phyloP scores from a whole-genome alignment of 768 basidiomycete genomes.

The Rhizopogon vesiculosus region DNA sequence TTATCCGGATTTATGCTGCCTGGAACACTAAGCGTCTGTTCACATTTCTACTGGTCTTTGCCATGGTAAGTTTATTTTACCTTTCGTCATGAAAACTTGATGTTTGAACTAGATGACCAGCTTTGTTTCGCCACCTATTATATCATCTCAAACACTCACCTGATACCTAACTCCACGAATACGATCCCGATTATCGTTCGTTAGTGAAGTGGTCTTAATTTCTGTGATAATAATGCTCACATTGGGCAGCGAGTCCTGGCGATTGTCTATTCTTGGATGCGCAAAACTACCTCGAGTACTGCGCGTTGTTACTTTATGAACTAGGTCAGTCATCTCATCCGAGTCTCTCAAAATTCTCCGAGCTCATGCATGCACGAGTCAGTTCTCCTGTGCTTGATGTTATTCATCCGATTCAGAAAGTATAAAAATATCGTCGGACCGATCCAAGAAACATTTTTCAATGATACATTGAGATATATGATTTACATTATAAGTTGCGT shows the following conservation, averaged over 20 bases:
- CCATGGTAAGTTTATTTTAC: background rate
- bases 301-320: background rate
- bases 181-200: background rate
- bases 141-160: background rate
- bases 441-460: background rate
- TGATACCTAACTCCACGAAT: background rate
- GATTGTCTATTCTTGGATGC: background rate
- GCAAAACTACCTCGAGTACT: background rate
- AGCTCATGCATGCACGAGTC: background rate
- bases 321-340: background rate
- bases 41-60: background rate
- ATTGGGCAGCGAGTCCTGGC: background rate
- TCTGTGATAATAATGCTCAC: background rate
- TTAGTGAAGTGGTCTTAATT: background rate
- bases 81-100: too few species aligned
- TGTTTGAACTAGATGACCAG: background rate
- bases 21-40: background rate
- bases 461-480: background rate
- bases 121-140: background rate
- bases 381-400: background rate
- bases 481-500: background rate
- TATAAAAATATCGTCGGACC: background rate
- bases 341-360: too few species aligned
- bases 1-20: background rate
- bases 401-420: background rate